Conservation (phyloP, 108 stramenopile genomes). For the Parmales sp. region DNA sequence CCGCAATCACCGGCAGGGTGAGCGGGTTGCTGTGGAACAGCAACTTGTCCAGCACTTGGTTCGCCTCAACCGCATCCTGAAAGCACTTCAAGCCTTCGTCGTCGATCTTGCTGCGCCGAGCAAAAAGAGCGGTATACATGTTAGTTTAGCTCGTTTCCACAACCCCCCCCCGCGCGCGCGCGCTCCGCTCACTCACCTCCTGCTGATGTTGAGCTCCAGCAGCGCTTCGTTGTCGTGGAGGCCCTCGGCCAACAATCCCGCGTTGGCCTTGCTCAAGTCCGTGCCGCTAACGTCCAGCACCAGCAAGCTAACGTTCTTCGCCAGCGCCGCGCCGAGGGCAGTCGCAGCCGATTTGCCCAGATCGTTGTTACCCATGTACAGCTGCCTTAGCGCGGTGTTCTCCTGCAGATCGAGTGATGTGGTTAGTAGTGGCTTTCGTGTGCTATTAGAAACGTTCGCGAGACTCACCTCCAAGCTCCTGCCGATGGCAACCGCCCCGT, state of each 20-base stretch:
- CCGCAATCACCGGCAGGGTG: not conserved
- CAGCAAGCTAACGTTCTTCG: not conserved
- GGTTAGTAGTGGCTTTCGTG: too few relatives aligned
- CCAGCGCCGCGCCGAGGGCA: not conserved
- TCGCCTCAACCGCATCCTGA: not conserved
- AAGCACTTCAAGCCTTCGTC: not conserved
- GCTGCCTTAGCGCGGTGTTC: not conserved
- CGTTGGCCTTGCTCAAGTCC: not conserved
- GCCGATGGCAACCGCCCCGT: not conserved
- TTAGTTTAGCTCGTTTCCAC: too few relatives aligned
- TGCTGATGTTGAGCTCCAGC: not conserved
- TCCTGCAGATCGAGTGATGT: too few relatives aligned
- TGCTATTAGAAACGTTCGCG: too few relatives aligned
- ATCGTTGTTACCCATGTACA: not conserved
- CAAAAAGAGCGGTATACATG: too few relatives aligned
- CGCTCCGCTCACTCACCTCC: too few relatives aligned
- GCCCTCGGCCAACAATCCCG: not conserved
- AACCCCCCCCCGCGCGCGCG: too few relatives aligned
- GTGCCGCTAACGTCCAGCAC: not conserved
- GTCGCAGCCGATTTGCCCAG: not conserved
- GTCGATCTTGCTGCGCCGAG: not conserved
- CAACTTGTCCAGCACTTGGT: not conserved
- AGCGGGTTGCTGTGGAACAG: not conserved
- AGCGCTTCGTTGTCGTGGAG: not conserved
- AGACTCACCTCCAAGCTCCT: conserved; percentile 1